Percentiles rank a stretch among this genome's conserved stretches.
These are phyloP conservation scores for Pestalotiopsis sp. DNA, from an alignment of 2,329 filamentous ascomycete species.

Conservation along the genomic window DNA sequence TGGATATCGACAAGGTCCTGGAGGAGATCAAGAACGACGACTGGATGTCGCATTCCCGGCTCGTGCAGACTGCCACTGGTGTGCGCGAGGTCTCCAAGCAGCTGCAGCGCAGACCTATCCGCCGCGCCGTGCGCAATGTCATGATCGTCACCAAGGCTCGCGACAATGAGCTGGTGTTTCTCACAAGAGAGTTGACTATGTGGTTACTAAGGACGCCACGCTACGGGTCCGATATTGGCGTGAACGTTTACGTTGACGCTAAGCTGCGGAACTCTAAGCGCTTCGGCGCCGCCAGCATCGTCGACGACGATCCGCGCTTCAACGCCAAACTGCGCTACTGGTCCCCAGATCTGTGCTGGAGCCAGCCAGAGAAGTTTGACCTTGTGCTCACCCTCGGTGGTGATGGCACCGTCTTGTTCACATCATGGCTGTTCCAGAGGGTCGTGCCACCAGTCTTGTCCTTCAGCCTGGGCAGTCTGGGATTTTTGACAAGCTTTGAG, in stretches of 20 bases:
- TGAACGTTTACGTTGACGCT: slow-evolving; percentile 97
- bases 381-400: slow-evolving; percentile 87
- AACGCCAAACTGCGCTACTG: slow-evolving; percentile 89
- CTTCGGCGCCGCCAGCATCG: slow-evolving; percentile 75
- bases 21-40: slow-evolving; percentile 92
- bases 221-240: slow-evolving; percentile 86
- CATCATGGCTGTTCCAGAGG: slow-evolving; percentile 89
- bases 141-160: slow-evolving; percentile 99
- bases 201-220: slow-evolving; percentile 90
- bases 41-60: slow-evolving; percentile 87
- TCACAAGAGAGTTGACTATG: slow-evolving; percentile 83
- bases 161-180: slow-evolving; percentile 87
- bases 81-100: slow-evolving; percentile 96
- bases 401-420: slow-evolving; percentile 86
- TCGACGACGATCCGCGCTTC: slow-evolving; percentile 76
- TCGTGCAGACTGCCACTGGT: slow-evolving; percentile 93
- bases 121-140: slow-evolving; percentile 86
- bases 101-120: slow-evolving; percentile 88
- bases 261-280: slow-evolving; percentile 88
- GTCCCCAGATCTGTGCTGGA: slow-evolving; percentile 96
- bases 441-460: slow-evolving; percentile 84
- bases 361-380: slow-evolving; percentile 91
- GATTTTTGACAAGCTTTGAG: slow-evolving; percentile 87
- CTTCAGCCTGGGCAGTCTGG: slow-evolving; percentile 81
- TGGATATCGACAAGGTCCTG: slow-evolving; percentile 91